Evolutionary conservation across 768 basidiomycete genomes (phyloP), one percentile per base, ranked within the genome.

Genomic region (Termitomyces sp.): DNA sequence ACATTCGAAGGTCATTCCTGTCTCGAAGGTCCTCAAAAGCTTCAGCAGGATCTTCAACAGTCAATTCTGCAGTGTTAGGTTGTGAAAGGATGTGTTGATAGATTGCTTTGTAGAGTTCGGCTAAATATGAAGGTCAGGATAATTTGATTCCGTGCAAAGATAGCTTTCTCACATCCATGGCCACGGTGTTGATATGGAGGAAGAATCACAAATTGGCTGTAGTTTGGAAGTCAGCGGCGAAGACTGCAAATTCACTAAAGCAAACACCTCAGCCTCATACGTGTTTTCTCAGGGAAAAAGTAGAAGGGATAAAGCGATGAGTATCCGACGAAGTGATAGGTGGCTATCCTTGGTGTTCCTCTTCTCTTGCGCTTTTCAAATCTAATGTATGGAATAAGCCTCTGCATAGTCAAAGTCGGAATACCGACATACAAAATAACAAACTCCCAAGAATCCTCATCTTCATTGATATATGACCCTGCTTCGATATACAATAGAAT

Each of bases 41-140:
- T 74, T 99, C 97, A 0, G 94, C 94, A 1, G 97, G 97, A 70
- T 99, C 97, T 74, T 99, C 97, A 22, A 99, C 91, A 1, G 95
- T 97, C 44, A 98, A 75, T 71, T 98, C 96, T n/a, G 90, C 87
- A 41, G 96, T 83, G 52, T 82, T 75, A 2, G 86, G 78, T 50
- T 81, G 82, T 15, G 81, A 75, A 45, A 90, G 70, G 20, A 91
- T 81, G 67, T 91, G 83, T 67, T 86, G 80, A 75, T 95, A 96
- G 55, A 94, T 87, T 0, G 93, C 85, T 47, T 77, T 83, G 78
- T 97, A 98, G 13, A 98, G 83, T 62, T 89, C 86, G 51, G 95
- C 94, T 96, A 66, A 7, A 60, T 51, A 33, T 55, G 5, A 8
- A n/a, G 18, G 47, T 59, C 18, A 59, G 22, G 33, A 15, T 27